phyloP scores from a whole-genome alignment of 2,329 filamentous ascomycete genomes.

The Hypoxylon sp. region DNA sequence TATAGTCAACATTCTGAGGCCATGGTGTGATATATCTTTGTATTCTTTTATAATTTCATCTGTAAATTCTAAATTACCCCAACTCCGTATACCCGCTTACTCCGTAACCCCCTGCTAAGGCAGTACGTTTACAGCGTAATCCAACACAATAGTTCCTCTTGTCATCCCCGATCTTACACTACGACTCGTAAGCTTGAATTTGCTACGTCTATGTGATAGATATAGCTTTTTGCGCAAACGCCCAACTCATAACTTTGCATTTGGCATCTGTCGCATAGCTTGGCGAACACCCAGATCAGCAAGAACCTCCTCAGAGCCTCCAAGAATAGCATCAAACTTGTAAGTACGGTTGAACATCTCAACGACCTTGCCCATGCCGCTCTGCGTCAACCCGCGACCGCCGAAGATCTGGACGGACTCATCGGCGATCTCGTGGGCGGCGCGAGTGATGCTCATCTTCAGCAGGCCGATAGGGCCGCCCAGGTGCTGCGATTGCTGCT shows the following conservation, averaged over 20 bases:
- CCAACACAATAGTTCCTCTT: conserved; percentile 2
- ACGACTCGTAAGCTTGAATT: neutral
- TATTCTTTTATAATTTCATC: conserved; percentile 2
- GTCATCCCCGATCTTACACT: neutral
- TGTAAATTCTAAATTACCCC: conserved; percentile 7
- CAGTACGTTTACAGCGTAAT: neutral
- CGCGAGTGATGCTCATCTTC: conserved; percentile 83
- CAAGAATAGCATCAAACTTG: conserved; percentile 84
- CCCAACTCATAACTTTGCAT: conserved; percentile 77
- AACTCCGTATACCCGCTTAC: conserved; percentile 16
- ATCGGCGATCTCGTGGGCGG: conserved; percentile 86
- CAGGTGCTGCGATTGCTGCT: conserved; percentile 79
- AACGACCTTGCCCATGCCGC: conserved; percentile 85
- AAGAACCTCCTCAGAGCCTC: conserved; percentile 86
- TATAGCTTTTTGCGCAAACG: neutral
- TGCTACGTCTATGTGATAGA: too few species aligned
- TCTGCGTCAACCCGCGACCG: conserved; percentile 83
- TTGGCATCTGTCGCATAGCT: conserved; percentile 87
- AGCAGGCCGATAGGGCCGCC: conserved; percentile 86
- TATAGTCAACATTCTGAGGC: conserved; percentile 35
- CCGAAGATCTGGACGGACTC: conserved; percentile 90
- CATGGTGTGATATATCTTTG: conserved; percentile 9
- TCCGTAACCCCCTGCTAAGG: neutral
- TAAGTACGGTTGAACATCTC: conserved; percentile 89
- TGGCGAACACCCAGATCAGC: conserved; percentile 86